A percentile compares a stretch with the other conserved stretches of the same genome.
Evolutionary conservation across 2,329 filamentous ascomycete genomes (phyloP).

Genomic region (Scedosporium boydii): DNA sequence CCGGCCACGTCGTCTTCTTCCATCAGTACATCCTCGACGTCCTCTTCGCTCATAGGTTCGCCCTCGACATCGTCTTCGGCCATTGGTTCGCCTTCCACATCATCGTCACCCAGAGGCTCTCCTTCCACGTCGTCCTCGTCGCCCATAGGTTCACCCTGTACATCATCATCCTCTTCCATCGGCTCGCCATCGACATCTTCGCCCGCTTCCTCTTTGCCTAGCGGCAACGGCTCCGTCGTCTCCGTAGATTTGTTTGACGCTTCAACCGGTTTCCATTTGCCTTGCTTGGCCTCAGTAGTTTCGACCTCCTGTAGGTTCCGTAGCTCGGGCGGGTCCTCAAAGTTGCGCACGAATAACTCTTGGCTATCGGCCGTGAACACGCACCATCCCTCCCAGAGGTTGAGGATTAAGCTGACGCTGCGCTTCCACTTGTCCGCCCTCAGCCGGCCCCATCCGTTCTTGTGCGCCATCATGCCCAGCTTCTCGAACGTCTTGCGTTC

Average conservation of each 20-base stretch:
- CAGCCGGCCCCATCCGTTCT: conserved; percentile 68
- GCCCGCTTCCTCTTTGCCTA: conserved; percentile 23
- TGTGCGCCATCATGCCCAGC: conserved; percentile 64
- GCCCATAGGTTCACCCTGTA: conserved; percentile 36
- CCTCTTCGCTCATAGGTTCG: conserved; percentile 32
- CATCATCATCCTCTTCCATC: conserved; percentile 34
- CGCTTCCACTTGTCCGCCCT: conserved; percentile 79
- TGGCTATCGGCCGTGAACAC: conserved; percentile 67
- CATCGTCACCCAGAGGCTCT: conserved; percentile 34
- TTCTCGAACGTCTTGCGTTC: conserved; percentile 62
- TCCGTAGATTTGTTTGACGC: conserved; percentile 13
- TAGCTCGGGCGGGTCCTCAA: conserved; percentile 55
- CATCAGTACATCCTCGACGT: conserved; percentile 24
- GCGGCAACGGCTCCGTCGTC: conserved; percentile 10
- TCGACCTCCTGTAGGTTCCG: conserved; percentile 19
- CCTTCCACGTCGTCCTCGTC: conserved; percentile 33
- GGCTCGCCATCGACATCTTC: conserved; percentile 31
- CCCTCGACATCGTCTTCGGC: conserved; percentile 30
- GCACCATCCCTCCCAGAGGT: conserved; percentile 63
- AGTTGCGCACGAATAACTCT: conserved; percentile 58
- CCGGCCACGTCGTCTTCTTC: conserved; percentile 38
- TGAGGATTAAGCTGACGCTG: conserved; percentile 59
- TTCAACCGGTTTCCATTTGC: conserved; percentile 44
- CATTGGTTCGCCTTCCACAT: conserved; percentile 36
- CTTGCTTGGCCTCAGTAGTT: conserved; percentile 24